Evolutionary conservation across 306 rosid species (phyloP), one percentile per base, ranked within the genome.

Genomic region (Malus orientalis): DNA sequence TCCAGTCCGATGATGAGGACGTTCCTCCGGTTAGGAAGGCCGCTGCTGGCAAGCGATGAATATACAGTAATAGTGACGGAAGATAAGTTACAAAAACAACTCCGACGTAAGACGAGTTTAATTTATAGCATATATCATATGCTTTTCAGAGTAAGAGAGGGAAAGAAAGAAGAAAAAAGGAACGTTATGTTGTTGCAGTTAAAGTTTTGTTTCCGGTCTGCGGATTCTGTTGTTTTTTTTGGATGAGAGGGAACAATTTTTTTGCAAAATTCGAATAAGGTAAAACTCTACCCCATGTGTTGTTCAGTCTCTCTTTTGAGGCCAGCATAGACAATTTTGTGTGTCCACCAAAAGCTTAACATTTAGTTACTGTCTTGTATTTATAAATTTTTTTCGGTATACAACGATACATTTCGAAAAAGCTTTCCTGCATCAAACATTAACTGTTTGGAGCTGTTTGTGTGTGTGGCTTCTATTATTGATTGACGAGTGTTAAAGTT

Each of bases 1-100:
- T 88, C 72, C 87, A 91, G 83, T 92, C 99, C 0, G 99, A 95
- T 49, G 99, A 95, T 0, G 99, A 95, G 74, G 99, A 95, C 65
- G 60, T 71, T 7, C 96, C 91, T 80, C 92, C 92, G 9, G 83
- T 77, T 23, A 88, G 91, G 74, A 95, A 95, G 87, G 86, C 88
- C 4, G 85, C 89, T 6, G 88, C 73, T 53, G 96, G 93, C 67
- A 87, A 91, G 67, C 88, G 74, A 79, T 92, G 80, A 92, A 80
- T 80, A 47, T 74, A 76, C 23, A 44, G 66, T n/a, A 61, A 66
- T 57, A 51, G 45, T 19, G 70, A 67, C 9, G 53, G 78, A 79
- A 76, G 33, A 73, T 73, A 80, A 64, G 79, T 69, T 66, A 55
- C 65, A 87, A 82, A 73, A 86, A 71, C 84, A 76, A 40, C 82